Conservation (phyloP, 2,329 filamentous ascomycete species). For the Ceratocystis cacaofunesta region DNA sequence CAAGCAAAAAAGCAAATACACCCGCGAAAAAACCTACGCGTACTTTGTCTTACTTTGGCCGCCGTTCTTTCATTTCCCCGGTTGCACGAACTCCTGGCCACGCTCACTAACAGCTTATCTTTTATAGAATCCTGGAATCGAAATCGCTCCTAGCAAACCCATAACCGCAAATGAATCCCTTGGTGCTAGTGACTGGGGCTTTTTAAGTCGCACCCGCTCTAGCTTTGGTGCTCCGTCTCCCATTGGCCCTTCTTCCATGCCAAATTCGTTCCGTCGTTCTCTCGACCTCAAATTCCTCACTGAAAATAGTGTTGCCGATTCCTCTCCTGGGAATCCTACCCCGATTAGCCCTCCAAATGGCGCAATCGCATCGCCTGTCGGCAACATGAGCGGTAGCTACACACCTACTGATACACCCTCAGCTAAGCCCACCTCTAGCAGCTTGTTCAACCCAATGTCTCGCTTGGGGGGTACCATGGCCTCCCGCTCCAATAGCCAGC, state of each 20-base stretch:
- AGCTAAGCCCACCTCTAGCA: not conserved
- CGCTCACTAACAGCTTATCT: not conserved
- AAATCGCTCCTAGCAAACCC: conserved; percentile 27
- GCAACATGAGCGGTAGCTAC: conserved; percentile 12
- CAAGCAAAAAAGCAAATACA: not conserved
- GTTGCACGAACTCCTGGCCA: not conserved
- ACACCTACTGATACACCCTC: conserved; percentile 5
- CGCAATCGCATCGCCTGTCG: conserved; percentile 7
- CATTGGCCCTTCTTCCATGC: conserved; percentile 15
- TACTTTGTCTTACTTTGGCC: not conserved
- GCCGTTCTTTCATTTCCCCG: not conserved
- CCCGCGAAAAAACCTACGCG: not conserved
- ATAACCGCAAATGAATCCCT: conserved; percentile 22
- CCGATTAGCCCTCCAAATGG: conserved; percentile 16
- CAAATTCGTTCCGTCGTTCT: conserved; percentile 37
- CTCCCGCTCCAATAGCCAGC: conserved; percentile 9
- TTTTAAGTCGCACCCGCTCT: conserved; percentile 8
- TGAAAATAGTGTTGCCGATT: conserved; percentile 25
- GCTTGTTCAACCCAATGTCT: conserved; percentile 13
- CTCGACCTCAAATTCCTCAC: conserved; percentile 38
- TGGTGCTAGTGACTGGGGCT: conserved; percentile 26
- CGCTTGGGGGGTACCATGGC: conserved; percentile 11
- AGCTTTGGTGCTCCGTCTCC: conserved; percentile 10
- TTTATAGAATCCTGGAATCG: conserved; percentile 11
- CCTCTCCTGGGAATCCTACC: conserved; percentile 5